phyloP scores from a whole-genome alignment of 225 moss, liverwort and hornwort genomes.

The Climacium dendroides region DNA sequence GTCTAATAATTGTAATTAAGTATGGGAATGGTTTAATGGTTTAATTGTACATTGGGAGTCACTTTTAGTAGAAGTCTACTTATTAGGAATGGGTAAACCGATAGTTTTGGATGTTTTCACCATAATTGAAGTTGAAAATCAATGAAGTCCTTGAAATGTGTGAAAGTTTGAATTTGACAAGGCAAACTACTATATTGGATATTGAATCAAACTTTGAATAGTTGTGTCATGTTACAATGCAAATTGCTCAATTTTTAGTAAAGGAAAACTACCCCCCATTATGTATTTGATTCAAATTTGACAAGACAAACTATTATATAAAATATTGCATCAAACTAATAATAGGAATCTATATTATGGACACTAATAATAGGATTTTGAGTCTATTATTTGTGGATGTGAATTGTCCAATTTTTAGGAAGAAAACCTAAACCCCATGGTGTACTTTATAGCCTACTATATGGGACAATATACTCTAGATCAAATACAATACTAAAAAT shows the following conservation, averaged over 20 bases:
- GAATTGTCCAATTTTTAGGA: too few relatives aligned
- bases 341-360: too few relatives aligned
- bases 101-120: rapidly evolving
- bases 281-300: not conserved
- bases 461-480: too few relatives aligned
- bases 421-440: rapidly evolving
- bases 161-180: not conserved
- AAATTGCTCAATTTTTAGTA: not conserved
- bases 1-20: not conserved
- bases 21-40: rapidly evolving
- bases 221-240: not conserved
- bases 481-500: not conserved
- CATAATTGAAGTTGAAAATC: not conserved
- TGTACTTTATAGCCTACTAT: not conserved
- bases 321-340: not conserved
- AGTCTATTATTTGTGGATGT: too few relatives aligned
- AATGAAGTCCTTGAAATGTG: not conserved
- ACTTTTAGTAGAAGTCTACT: too few relatives aligned
- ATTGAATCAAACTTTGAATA: not conserved
- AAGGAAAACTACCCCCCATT: not conserved
- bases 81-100: not conserved
- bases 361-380: too few relatives aligned
- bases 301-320: not conserved
- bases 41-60: not conserved
- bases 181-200: not conserved